Conservation (phyloP, 768 basidiomycete genomes). For the Mycena galericulata region DNA sequence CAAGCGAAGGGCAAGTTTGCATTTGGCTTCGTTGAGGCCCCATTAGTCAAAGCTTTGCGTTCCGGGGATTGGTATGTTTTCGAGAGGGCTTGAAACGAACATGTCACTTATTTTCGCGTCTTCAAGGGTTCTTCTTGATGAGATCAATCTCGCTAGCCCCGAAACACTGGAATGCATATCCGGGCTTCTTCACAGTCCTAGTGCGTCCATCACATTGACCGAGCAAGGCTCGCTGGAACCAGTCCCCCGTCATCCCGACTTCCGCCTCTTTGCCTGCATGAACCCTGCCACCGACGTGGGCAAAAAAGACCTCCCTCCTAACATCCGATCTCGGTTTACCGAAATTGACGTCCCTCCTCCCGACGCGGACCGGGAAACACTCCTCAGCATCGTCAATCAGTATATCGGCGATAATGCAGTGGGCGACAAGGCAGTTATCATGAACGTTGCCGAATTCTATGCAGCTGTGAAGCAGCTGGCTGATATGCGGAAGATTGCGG, state of each 20-base stretch:
- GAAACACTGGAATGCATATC: constrained; percentile 96
- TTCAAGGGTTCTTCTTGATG: constrained; percentile 91
- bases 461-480: constrained; percentile 81
- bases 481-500: constrained; percentile 82
- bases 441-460: constrained; percentile 95
- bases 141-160: constrained; percentile 93
- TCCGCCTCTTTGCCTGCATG: constrained; percentile 99
- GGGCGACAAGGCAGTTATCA: constrained; percentile 87
- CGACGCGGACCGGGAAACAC: constrained; percentile 90
- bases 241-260: constrained; percentile 92
- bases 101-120: constrained; percentile 3
- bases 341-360: constrained; percentile 97
- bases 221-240: constrained; percentile 94
- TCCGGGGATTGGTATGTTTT: constrained; percentile 88
- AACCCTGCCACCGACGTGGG: constrained; percentile 99
- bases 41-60: constrained; percentile 90
- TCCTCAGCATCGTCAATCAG: constrained; percentile 87
- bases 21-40: constrained; percentile 96
- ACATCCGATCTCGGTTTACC: constrained; percentile 91
- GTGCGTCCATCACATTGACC: constrained; percentile 90
- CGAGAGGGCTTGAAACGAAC: not conserved
- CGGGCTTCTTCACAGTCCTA: constrained; percentile 85
- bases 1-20: constrained; percentile 90
- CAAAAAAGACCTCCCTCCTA: constrained; percentile 95
- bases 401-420: constrained; percentile 89